Conservation (phyloP, 495 filamentous ascomycete genomes). For the Xylaria castorea region DNA sequence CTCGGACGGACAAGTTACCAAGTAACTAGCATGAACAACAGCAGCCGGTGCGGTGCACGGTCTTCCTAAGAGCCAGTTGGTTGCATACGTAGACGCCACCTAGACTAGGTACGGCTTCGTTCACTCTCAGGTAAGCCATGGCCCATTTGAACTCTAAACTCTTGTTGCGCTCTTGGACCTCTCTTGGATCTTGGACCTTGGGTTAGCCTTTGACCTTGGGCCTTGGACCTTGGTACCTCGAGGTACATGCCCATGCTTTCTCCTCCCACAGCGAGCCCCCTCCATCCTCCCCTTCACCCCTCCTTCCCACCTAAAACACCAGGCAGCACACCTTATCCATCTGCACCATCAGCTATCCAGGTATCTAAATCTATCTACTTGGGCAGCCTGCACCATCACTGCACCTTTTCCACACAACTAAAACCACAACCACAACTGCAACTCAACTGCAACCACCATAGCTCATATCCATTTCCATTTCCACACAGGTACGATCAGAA, state of each 20-base stretch:
- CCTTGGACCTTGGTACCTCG: background rate
- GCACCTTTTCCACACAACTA: constrained; percentile 7
- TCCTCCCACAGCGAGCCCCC: background rate
- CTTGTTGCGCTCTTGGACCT: background rate
- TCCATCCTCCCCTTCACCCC: constrained; percentile 13
- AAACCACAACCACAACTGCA: background rate
- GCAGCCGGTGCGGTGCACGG: background rate
- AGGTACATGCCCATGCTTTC: constrained; percentile 7
- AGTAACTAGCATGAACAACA: constrained; percentile 6
- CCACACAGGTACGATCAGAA: background rate
- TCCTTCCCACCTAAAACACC: constrained; percentile 26
- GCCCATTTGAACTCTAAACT: background rate
- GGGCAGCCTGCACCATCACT: constrained; percentile 14
- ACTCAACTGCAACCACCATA: background rate
- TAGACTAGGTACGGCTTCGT: background rate
- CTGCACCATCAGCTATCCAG: constrained; percentile 7
- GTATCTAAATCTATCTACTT: background rate
- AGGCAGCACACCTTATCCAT: constrained; percentile 26
- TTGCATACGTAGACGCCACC: background rate
- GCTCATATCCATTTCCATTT: background rate
- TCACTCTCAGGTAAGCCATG: background rate
- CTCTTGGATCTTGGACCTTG: background rate
- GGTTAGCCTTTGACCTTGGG: no score
- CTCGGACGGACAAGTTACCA: background rate
- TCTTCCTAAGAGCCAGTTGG: background rate